Conservation (phyloP, 345 rosid species). For the Lumnitzera racemosa region DNA sequence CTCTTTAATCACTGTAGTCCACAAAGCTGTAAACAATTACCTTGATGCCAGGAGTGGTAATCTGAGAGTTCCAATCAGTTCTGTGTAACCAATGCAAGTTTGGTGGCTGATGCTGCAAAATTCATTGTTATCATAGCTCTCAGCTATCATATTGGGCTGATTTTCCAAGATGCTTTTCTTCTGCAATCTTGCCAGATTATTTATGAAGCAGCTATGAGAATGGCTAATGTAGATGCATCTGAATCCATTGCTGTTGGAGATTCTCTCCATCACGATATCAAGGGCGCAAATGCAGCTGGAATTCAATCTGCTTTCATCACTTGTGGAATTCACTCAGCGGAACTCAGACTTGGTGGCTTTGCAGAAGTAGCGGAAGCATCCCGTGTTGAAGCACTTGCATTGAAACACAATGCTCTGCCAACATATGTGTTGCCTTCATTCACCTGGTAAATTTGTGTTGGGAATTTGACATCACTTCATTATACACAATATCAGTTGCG, state of each 20-base stretch:
- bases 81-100: too few relatives aligned
- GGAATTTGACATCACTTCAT: too few relatives aligned
- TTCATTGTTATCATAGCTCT: too few relatives aligned
- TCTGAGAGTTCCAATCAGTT: too few relatives aligned
- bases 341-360: slow-evolving; percentile 58
- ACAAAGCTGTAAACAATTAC: too few relatives aligned
- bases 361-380: slow-evolving; percentile 55
- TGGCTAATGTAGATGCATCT: slow-evolving; percentile 47
- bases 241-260: slow-evolving; percentile 79
- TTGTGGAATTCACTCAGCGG: slow-evolving; percentile 72
- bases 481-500: too few relatives aligned
- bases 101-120: too few relatives aligned
- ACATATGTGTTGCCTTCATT: slow-evolving; percentile 67
- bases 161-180: too few relatives aligned
- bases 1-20: too few relatives aligned
- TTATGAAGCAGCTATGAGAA: slow-evolving; percentile 66
- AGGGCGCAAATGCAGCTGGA: slow-evolving; percentile 81
- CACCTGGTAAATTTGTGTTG: slow-evolving; percentile 36
- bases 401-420: slow-evolving; percentile 56
- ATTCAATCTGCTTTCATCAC: slow-evolving; percentile 62
- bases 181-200: slow-evolving; percentile 46
- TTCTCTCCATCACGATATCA: slow-evolving; percentile 88
- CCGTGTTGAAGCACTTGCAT: slow-evolving; percentile 48
- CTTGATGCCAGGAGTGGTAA: too few relatives aligned
- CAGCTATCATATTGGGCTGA: too few relatives aligned